Base-by-base conservation (phyloP, 176 grass and related monocot species). In the Bromus sterilis region DNA sequence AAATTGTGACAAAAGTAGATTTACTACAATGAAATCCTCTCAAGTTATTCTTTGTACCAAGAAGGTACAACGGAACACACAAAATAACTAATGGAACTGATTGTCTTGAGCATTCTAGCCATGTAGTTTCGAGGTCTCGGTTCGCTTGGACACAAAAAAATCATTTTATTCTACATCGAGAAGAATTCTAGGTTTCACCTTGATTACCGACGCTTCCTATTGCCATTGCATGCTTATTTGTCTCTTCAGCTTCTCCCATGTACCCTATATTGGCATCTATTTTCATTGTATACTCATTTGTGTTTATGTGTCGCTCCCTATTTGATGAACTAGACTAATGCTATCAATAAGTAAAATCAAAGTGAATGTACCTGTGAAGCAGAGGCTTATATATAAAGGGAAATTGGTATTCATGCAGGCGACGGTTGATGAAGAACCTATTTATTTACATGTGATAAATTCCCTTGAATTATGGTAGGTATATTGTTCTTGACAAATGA, bases 71-170 rank as follows among this genome's bases (percentile, higher is more conserved):
- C n/a, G n/a, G n/a, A n/a, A 51, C 48, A 51, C 16, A 49, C 16
- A 6, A 51, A 18, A 51, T 51, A 43, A 51, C 48, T 51, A 2
- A 6, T 21, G 8, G 8, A 20, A 18, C 2, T 21, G 8, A 18
- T 18, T 0, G 16, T 51, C 21, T 6, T 2, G 2, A 51, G 48
- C 0, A 51, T 0, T 21, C 0, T 2, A 21, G 6, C 18, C 2
- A 0, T 3, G 48, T 0, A 2, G 18, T 51, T 6, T 21, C n/a
- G n/a, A n/a, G n/a, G n/a, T n/a, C n/a, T n/a, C n/a, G n/a, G n/a
- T n/a, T n/a, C n/a, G n/a, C n/a, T n/a, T n/a, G n/a, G n/a, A n/a
- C n/a, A n/a, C n/a, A n/a, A n/a, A n/a, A n/a, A n/a, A n/a, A n/a
- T n/a, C n/a, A n/a, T n/a, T n/a, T n/a, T n/a, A n/a, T n/a, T n/a